These are phyloP conservation scores for Cladosporium sp. DNA, from an alignment of 2,329 filamentous ascomycete species.

Conservation along the genomic window DNA sequence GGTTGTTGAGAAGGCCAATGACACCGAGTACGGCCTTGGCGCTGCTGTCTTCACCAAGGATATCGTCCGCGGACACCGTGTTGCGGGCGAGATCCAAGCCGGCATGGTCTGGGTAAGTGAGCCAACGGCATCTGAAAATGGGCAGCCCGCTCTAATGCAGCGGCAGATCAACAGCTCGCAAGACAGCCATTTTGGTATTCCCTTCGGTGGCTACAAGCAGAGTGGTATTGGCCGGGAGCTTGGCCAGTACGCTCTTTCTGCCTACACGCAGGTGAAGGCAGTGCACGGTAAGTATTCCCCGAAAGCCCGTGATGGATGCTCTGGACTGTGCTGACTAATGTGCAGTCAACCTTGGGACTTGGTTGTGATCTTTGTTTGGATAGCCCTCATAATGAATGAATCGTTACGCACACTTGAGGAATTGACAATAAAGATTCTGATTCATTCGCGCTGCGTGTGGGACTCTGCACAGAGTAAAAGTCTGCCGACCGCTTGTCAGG, in stretches of 20 bases:
- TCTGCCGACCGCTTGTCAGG: no score
- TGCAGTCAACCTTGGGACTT: constrained; percentile 40
- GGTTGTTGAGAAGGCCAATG: constrained; percentile 41
- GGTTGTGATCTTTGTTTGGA: constrained; percentile 25
- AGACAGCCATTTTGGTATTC: constrained; percentile 38
- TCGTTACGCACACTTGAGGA: no score
- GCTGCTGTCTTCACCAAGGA: constrained; percentile 38
- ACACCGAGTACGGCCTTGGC: constrained; percentile 37
- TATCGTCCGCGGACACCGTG: constrained; percentile 36
- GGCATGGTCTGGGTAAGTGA: constrained; percentile 42
- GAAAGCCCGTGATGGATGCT: constrained; percentile 47
- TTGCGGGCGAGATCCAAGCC: constrained; percentile 36
- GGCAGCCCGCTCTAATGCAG: constrained; percentile 14
- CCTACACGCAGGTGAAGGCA: constrained; percentile 17
- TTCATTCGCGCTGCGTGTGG: no score
- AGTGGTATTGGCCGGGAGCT: constrained; percentile 49
- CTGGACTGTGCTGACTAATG: constrained; percentile 21
- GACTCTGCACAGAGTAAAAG: no score
- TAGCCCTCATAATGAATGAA: no score
- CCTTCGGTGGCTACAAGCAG: constrained; percentile 55
- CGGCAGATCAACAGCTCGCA: constrained; percentile 35
- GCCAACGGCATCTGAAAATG: constrained; percentile 52
- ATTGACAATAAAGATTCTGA: no score
- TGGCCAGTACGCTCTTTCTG: constrained; percentile 15
- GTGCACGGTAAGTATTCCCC: constrained; percentile 49